Evolutionary conservation across 2,329 filamentous ascomycete genomes (phyloP), one percentile per base, ranked within the genome.

Genomic region (Paraconiothyrium sp.): DNA sequence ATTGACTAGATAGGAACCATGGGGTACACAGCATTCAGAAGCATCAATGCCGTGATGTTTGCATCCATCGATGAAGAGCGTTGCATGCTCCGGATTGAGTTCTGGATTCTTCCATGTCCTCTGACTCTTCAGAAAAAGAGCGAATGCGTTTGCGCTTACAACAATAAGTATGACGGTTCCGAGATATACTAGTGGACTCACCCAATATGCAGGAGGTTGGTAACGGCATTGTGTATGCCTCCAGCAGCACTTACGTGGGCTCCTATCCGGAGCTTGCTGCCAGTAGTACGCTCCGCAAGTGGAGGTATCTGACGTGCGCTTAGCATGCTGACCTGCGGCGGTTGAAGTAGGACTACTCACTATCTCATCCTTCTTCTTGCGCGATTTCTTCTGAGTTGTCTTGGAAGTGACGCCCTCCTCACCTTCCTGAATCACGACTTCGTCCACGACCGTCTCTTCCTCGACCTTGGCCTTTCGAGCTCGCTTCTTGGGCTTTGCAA

Each of bases 1-100:
- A 75, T 99, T 99, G 73, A 99, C 93, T 8, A 99, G 90, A 77
- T 99, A 99, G 1, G 92, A 97, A 37, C 95, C 95, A 76, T 99
- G 95, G 0, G 95, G 95, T 1, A 99, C 5, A 96, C 88, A 72
- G 93, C 87, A 79, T 92, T 88, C 86, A 59, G 84, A 84, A 7
- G 89, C 86, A 72, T 92, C 88, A 78, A 94, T 97, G 54, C 82
- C 81, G 76, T 94, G 88, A 54, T 89, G 81, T 54, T 86, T 83
- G 74, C 92, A 92, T 35, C 88, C 82, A 47, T 84, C 84, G 59
- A 86, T 86, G 80, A 98, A 99, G 43, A 88, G 85, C 46, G 88
- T 84, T 54, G 86, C 84, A 57, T 90, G 87, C 30, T 91, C 88
- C 43, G 88, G 79, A 30, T 90, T 84, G 4, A 99, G 84, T 0